Evolutionary conservation across 495 filamentous ascomycete genomes (phyloP).

Genomic region (Melanomma pulvis-pyrius): DNA sequence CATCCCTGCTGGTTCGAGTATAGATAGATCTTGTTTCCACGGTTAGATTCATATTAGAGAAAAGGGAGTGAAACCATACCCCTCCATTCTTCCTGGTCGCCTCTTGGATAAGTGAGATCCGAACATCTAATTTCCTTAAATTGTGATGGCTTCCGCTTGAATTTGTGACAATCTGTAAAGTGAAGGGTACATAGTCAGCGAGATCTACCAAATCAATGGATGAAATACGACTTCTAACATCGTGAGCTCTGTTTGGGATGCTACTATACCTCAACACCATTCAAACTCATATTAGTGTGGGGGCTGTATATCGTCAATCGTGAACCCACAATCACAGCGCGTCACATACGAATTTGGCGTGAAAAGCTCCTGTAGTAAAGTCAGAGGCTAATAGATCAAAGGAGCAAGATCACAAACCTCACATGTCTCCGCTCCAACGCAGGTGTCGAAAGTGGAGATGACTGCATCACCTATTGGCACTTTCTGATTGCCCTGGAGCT

Average conservation of each 20-base stretch:
- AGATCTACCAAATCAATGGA: background rate
- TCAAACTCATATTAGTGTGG: slow-evolving; percentile 54
- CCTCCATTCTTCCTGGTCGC: slow-evolving; percentile 71
- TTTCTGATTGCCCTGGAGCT: slow-evolving; percentile 62
- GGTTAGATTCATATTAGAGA: too few relatives aligned
- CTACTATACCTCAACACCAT: slow-evolving; percentile 79
- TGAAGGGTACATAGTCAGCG: too few relatives aligned
- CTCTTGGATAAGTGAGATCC: slow-evolving; percentile 74
- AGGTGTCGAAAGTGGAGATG: slow-evolving; percentile 71
- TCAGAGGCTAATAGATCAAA: background rate
- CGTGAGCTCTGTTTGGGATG: too few relatives aligned
- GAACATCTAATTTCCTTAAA: slow-evolving; percentile 72
- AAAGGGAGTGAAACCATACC: slow-evolving; percentile 15
- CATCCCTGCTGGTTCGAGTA: slow-evolving; percentile 76
- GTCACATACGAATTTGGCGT: too few relatives aligned
- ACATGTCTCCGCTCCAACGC: slow-evolving; percentile 55
- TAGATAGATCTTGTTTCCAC: slow-evolving; percentile 59
- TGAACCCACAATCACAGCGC: too few relatives aligned
- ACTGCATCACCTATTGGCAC: slow-evolving; percentile 79
- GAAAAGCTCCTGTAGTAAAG: slow-evolving; percentile 50
- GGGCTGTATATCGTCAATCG: too few relatives aligned
- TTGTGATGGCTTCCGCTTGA: slow-evolving; percentile 72
- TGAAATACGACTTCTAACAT: too few relatives aligned
- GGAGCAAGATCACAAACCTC: background rate
- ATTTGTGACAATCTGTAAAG: slow-evolving; percentile 60